Evolutionary conservation across 1,139 yeast genomes (phyloP), one percentile per base, ranked within the genome.

Genomic region (Diutina sp.): DNA sequence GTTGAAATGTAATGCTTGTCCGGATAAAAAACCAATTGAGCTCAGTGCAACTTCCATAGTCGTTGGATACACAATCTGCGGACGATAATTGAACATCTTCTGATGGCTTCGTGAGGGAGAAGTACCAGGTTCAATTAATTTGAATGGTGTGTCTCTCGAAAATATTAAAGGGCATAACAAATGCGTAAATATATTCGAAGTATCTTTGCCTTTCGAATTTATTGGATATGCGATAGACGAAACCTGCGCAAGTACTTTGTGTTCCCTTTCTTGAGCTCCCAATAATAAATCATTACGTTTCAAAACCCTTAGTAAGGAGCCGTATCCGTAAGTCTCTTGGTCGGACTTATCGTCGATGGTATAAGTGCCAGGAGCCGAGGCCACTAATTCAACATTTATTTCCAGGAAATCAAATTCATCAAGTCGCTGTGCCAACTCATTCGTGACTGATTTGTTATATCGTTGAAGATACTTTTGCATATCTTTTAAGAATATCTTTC

Each of bases 181-280:
- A 65, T 84, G 87, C 0, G 86, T 74, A 61, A 83, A 81, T 0
- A 83, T 66, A 41, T 84, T 83, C 0, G 75, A 66, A 2, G 74
- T 70, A 14, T 67, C 57, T 0, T 67, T 65, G 48, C 68, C 67
- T 6, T 64, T 64, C 16, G 68, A 62, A 6, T 73, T 69, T 4
- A 28, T 21, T 0, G 89, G 84, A 2, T 79, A 77, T 1, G 88
- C 84, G 21, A 85, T 79, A 0, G 87, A 76, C 0, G 90, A 82
- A 0, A 76, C 74, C 65, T 84, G 89, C 0, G 84, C 77, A 6
- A 81, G 64, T 1, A 80, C 66, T 45, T 75, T 75, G 41, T 69
- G 65, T 4, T 63, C 56, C 58, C 57, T 50, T 14, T 5, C 9
- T 0, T 51, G 54, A 11, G 55, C 52, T 9, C 28, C 29, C 0